Conservation (phyloP, 148 eudicot species). For the Bassia scoparia region DNA sequence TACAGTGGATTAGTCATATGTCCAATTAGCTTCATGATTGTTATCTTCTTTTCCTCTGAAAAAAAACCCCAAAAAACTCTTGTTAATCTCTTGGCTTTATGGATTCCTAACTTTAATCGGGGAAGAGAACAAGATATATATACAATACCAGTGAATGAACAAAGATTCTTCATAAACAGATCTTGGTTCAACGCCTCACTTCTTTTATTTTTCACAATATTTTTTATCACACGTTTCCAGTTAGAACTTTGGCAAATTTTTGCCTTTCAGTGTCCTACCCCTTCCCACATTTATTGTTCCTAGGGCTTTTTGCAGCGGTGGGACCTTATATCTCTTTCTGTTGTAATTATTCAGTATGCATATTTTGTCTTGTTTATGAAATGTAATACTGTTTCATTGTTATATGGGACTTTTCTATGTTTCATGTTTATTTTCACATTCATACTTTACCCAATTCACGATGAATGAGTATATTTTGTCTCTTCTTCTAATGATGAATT, state of each 20-base stretch:
- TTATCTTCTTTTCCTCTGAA: not conserved
- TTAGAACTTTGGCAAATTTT: not conserved
- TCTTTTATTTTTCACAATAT: not conserved
- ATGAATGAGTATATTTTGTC: not conserved
- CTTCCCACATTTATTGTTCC: not conserved
- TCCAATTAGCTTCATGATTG: not conserved
- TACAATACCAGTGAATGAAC: constrained; percentile 3
- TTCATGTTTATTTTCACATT: not conserved
- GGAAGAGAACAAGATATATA: not conserved
- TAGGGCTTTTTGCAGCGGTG: not conserved
- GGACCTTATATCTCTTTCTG: not conserved
- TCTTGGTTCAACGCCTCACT: not conserved
- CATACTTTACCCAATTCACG: not conserved
- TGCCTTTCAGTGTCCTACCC: not conserved
- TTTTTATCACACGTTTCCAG: not conserved
- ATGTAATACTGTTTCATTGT: no score
- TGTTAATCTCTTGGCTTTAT: not conserved
- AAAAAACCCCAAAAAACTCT: no score
- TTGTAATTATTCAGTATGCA: not conserved
- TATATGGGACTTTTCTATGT: constrained; percentile 1
- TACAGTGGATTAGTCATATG: constrained; percentile 21
- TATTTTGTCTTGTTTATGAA: not conserved
- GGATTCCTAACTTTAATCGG: not conserved
- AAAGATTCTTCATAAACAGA: not conserved
- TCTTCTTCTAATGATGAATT: constrained; percentile 2